These are phyloP conservation scores for Volutella citrinella DNA, from an alignment of 2,329 filamentous ascomycete genomes.

Conservation along the genomic window DNA sequence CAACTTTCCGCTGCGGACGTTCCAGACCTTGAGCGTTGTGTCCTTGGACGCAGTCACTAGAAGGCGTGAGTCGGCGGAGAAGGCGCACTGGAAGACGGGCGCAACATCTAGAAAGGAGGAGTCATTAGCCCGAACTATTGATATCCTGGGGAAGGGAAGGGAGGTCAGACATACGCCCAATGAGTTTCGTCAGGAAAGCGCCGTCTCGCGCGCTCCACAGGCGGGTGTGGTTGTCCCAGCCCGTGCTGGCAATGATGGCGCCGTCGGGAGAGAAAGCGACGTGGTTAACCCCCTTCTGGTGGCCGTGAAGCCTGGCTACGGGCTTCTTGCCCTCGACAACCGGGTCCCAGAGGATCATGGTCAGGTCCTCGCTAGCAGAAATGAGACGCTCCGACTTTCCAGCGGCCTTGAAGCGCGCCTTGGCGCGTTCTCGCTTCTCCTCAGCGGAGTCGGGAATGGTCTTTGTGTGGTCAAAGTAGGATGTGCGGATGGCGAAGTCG, in stretches of 20 bases:
- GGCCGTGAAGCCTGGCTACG: constrained; percentile 82
- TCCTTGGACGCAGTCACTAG: constrained; percentile 88
- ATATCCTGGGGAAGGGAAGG: constrained; percentile 37
- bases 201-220: constrained; percentile 75
- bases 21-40: constrained; percentile 93
- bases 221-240: constrained; percentile 94
- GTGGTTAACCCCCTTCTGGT: constrained; percentile 96
- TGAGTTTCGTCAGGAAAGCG: not conserved
- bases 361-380: constrained; percentile 92
- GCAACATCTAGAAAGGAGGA: constrained; percentile 86
- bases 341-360: constrained; percentile 94
- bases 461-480: constrained; percentile 76
- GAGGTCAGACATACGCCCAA: not conserved
- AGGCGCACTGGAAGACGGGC: constrained; percentile 88
- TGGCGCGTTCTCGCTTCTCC: constrained; percentile 71
- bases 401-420: constrained; percentile 80
- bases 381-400: constrained; percentile 80
- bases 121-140: no score
- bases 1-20: constrained; percentile 80
- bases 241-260: constrained; percentile 78
- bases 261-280: constrained; percentile 93
- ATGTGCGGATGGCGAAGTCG: constrained; percentile 83
- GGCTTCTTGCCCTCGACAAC: constrained; percentile 69
- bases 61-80: constrained; percentile 87
- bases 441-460: constrained; percentile 64